A percentile compares a stretch with the other conserved stretches of the same genome.
These are phyloP conservation scores for Neurospora crassa DNA, from an alignment of 2,329 filamentous ascomycete genomes.

Conservation along the genomic window DNA sequence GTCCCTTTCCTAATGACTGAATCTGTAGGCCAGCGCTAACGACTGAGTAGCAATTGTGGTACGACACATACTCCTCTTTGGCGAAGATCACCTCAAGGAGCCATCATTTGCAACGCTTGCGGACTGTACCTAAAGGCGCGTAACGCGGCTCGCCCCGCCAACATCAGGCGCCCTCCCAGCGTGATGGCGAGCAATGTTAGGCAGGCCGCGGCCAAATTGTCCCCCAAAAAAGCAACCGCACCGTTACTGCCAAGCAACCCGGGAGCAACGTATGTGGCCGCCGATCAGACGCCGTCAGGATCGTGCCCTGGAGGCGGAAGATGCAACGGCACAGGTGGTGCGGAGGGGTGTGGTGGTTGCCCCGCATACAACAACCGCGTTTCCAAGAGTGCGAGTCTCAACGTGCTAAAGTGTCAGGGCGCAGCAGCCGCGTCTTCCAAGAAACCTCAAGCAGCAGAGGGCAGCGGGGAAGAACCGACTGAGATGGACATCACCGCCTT, in stretches of 20 bases:
- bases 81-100: conserved; percentile 85
- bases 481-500: conserved; percentile 42
- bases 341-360: conserved; percentile 89
- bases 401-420: conserved; percentile 37
- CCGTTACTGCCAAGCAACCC: conserved; percentile 32
- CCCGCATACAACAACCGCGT: conserved; percentile 96
- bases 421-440: conserved; percentile 17
- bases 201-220: conserved; percentile 30
- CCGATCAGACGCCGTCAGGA: conserved; percentile 66
- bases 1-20: neutral
- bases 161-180: conserved; percentile 67
- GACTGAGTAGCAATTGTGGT: conserved; percentile 67
- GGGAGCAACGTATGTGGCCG: conserved; percentile 64
- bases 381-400: conserved; percentile 73
- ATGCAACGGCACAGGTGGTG: conserved; percentile 93
- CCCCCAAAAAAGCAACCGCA: conserved; percentile 28
- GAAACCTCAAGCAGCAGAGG: conserved; percentile 16
- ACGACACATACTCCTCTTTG: conserved; percentile 91
- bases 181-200: conserved; percentile 36
- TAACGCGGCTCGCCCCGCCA: conserved; percentile 83
- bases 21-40: conserved; percentile 15
- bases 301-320: conserved; percentile 90
- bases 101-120: conserved; percentile 96
- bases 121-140: conserved; percentile 90
- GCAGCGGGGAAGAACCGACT: conserved; percentile 26